Evolutionary conservation across 2,329 filamentous ascomycete genomes (phyloP).

Genomic region (Akanthomyces muscarius): DNA sequence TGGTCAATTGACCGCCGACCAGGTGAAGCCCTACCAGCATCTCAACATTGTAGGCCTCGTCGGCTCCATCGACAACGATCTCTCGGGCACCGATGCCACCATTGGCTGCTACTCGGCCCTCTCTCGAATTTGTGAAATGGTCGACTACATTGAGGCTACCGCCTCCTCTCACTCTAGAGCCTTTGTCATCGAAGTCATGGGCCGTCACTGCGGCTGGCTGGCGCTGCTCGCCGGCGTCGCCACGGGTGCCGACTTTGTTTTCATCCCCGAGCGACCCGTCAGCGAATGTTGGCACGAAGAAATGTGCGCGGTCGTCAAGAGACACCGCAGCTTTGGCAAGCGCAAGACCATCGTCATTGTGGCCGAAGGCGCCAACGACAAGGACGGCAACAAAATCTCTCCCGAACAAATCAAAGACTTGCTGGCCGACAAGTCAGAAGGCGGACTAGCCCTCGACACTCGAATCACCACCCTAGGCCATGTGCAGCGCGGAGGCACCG

Average conservation of each 20-base stretch:
- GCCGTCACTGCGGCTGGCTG: slow-evolving; percentile 94
- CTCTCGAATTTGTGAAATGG: slow-evolving; percentile 87
- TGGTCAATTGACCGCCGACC: slow-evolving; percentile 64
- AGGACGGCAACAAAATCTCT: slow-evolving; percentile 76
- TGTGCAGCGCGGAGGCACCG: slow-evolving; percentile 90
- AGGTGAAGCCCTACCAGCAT: slow-evolving; percentile 73
- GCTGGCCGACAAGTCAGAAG: slow-evolving; percentile 64
- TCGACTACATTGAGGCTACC: slow-evolving; percentile 95
- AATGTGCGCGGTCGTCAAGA: slow-evolving; percentile 74
- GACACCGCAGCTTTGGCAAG: slow-evolving; percentile 84
- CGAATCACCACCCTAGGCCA: slow-evolving; percentile 93
- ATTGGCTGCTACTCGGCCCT: slow-evolving; percentile 96
- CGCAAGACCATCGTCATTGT: slow-evolving; percentile 98
- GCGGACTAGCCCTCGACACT: slow-evolving; percentile 77
- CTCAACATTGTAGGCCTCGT: slow-evolving; percentile 96
- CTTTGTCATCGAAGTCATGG: slow-evolving; percentile 98
- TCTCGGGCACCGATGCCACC: slow-evolving; percentile 94
- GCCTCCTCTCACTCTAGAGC: slow-evolving; percentile 91
- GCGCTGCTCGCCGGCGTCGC: slow-evolving; percentile 94
- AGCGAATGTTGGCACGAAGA: slow-evolving; percentile 82
- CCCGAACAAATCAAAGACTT: slow-evolving; percentile 80
- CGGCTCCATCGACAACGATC: slow-evolving; percentile 96
- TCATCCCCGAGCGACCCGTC: slow-evolving; percentile 92
- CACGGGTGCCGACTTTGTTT: slow-evolving; percentile 92
- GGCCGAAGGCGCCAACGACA: slow-evolving; percentile 88